Conservation (phyloP, 1,139 yeast genomes). For the Nakaseomyces nivariensis region DNA sequence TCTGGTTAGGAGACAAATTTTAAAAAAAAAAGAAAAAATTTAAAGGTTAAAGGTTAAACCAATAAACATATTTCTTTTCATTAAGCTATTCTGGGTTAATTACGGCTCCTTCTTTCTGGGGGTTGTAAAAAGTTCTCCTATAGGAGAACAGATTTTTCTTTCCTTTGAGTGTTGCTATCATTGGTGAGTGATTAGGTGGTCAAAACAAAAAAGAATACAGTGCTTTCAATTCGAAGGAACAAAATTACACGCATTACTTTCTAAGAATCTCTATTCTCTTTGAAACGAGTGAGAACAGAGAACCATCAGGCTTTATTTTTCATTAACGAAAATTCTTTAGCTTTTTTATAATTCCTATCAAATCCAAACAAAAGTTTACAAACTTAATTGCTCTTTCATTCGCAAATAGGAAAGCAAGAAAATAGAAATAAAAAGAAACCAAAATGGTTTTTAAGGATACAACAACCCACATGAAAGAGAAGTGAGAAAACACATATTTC, state of each 20-base stretch:
- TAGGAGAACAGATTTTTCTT: neutral
- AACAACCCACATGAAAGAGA: neutral
- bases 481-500: neutral
- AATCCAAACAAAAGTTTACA: neutral
- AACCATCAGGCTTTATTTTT: neutral
- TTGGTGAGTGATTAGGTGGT: neutral
- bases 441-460: neutral
- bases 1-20: neutral
- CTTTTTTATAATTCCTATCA: too few relatives aligned
- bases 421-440: neutral
- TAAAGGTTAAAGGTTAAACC: too few relatives aligned
- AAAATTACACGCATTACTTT: too few relatives aligned
- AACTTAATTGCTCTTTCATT: neutral
- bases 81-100: too few relatives aligned
- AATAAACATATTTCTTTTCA: too few relatives aligned
- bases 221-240: too few relatives aligned
- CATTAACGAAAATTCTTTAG: too few relatives aligned
- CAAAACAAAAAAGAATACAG: neutral
- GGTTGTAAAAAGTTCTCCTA: neutral
- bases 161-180: neutral
- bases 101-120: neutral
- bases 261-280: too few relatives aligned
- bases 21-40: neutral
- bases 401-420: neutral
- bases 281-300: neutral